These are phyloP conservation scores for Rosa rugosa DNA, from an alignment of 306 rosid genomes.

Conservation along the genomic window DNA sequence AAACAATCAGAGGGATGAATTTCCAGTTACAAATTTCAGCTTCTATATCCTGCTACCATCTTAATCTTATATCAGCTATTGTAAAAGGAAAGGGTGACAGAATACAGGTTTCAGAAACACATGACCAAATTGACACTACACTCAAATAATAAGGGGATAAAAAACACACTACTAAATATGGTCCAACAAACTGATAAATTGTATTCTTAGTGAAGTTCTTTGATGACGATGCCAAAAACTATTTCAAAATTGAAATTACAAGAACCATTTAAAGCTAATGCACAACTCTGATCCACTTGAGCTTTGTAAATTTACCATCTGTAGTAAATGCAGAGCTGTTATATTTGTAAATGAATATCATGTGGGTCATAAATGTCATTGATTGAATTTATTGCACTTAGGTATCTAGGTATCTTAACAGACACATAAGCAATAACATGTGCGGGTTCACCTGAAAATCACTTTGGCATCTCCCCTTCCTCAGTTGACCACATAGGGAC, in stretches of 20 bases:
- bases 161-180: background rate
- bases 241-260: background rate
- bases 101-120: background rate
- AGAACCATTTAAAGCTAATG: background rate
- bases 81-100: background rate
- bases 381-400: background rate
- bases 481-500: slow-evolving; percentile 1
- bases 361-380: background rate
- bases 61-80: background rate
- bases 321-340: background rate
- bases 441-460: slow-evolving; percentile 4
- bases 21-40: too few species aligned
- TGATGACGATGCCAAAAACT: background rate
- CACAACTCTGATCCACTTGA: background rate
- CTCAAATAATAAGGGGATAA: background rate
- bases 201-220: background rate
- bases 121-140: background rate
- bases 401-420: background rate
- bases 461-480: background rate
- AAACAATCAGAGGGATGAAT: background rate
- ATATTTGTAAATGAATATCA: background rate
- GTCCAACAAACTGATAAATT: background rate
- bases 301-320: background rate
- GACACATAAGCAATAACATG: background rate
- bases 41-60: too few species aligned